Evolutionary conservation across 2,329 filamentous ascomycete genomes (phyloP), one percentile per base, ranked within the genome.

Genomic region (Cryphonectria parasitica): DNA sequence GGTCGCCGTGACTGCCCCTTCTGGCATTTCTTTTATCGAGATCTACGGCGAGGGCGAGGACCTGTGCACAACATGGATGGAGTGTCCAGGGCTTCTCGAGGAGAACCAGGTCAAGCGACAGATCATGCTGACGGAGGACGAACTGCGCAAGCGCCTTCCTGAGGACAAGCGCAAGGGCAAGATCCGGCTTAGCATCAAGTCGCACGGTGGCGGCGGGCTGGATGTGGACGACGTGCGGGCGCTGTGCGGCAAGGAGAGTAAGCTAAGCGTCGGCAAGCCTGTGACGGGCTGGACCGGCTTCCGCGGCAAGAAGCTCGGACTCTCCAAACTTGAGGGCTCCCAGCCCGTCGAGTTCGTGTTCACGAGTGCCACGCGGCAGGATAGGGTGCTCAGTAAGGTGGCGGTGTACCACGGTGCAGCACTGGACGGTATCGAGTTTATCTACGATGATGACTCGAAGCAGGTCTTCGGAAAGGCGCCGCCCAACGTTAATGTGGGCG

Each of bases 361-460:
- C 73, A 88, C 91, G 58, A 92, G 90, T 77, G 88, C 90, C 19
- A 81, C 87, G 63, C 86, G 88, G 54, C 88, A 90, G 73, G 92
- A 89, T 43, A 91, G 94, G 73, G 86, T 97, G 41, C 84, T 98
- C 73, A 91, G 89, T 0, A 88, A 88, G 6, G 87, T 98, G 69
- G 87, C 89, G 71, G 85, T 97, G 19, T 97, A 94, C 77, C 91
- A 94, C 75, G 94, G 92, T 1, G 83, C 85, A 71, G 91, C 91
- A 4, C 78, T 98, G 17, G 92, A 97, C 78, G 96, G 96, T 0
- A 80, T 99, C 28, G 95, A 98, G 79, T 98, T 99, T 80, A 86
- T 92, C 71, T 98, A 97, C 77, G 95, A 98, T 77, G 94, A 98
- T 79, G 87, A 88, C 22, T 91, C 92, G 0, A 91, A 86, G 68